Evolutionary conservation across 2,329 filamentous ascomycete species (phyloP), one percentile per base, ranked within the genome.

Genomic region (Botrytis deweyae): DNA sequence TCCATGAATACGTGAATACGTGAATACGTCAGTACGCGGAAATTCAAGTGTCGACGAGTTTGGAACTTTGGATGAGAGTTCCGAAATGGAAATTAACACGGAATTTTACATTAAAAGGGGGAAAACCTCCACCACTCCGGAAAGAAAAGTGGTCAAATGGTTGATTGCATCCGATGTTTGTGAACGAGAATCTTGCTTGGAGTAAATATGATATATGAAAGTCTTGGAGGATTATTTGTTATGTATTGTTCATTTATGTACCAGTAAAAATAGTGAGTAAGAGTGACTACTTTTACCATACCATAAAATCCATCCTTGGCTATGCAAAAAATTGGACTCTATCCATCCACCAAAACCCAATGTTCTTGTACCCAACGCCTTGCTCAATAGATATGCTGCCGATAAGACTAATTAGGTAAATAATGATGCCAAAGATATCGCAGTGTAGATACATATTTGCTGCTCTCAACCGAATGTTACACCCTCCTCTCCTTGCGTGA

Each of bases 401-500:
- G 10, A n/a, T 58, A 25, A 42, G 8, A 10, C 49, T 40, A 55
- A 55, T 22, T 29, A 58, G 52, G 52, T 33, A 18, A 3, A 3
- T 29, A 55, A 67, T n/a, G 42, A 63, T 40, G 52, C 25, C 18
- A 67, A 67, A 62, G 36, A 52, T 22, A 66, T 44, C 61, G 6
- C 65, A 67, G 36, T 59, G 49, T 59, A 67, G 49, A 6, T 67
- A 61, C 40, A 73, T 40, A n/a, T 52, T n/a, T 61, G 44, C 42
- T 44, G n/a, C 58, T 49, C 75, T 77, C 72, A 80, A 59, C 73
- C 76, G 76, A 79, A 80, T 22, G 76, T 49, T 61, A 78, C 71
- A 75, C 77, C 73, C 58, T 77, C 74, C 62, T 74, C 74, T 36
- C 74, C 78, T 36, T 75, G 71, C 16, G 70, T 44, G n/a, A 81